Percentiles rank a stretch among this genome's conserved stretches.
Evolutionary conservation across 148 eudicot species (phyloP).

Genomic region (Polygonum maritimum): DNA sequence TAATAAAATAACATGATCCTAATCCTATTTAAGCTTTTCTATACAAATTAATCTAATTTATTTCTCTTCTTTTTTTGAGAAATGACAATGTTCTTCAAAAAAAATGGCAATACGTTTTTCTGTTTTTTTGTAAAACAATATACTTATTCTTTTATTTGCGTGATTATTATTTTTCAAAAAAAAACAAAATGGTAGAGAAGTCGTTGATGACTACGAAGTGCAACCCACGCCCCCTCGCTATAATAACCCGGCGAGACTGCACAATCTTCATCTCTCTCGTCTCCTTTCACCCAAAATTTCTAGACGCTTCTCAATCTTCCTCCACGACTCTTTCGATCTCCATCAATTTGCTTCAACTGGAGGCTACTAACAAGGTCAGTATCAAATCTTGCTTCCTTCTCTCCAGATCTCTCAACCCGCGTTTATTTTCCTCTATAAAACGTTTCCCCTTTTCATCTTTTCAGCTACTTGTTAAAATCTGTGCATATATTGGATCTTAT

Average conservation of each 20-base stretch:
- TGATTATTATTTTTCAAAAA: neutral
- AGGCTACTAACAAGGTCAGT: neutral
- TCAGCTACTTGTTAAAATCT: neutral
- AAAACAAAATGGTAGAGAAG: neutral
- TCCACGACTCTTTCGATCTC: neutral
- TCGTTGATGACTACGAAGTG: neutral
- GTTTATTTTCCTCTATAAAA: neutral
- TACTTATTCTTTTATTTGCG: neutral
- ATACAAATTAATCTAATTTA: too few species aligned
- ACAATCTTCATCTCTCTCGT: neutral
- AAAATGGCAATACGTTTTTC: too few species aligned
- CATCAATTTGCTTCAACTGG: neutral
- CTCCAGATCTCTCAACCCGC: neutral
- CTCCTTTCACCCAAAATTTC: neutral
- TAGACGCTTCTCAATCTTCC: neutral
- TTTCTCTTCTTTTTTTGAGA: too few species aligned
- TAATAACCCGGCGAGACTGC: neutral
- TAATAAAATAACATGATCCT: too few species aligned
- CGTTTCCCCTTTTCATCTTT: neutral
- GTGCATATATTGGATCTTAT: constrained; percentile 4
- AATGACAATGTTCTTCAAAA: too few species aligned
- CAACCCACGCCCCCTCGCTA: neutral
- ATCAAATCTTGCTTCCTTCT: neutral
- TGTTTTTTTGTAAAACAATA: neutral
- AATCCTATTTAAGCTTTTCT: too few species aligned